phyloP scores from a whole-genome alignment of 108 stramenopile genomes.

The Epithemia pelagica region DNA sequence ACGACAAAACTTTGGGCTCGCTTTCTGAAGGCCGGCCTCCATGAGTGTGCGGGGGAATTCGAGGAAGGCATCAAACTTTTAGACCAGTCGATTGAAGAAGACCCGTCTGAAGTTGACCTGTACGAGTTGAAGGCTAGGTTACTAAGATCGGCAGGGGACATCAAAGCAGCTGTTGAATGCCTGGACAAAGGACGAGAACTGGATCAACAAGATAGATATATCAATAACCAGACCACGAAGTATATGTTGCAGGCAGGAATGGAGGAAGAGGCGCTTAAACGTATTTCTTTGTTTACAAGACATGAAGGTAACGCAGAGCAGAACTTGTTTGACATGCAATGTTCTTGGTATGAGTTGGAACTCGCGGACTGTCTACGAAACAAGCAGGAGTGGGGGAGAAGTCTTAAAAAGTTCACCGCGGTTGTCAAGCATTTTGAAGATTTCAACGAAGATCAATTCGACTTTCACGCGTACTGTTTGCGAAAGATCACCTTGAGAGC shows the following conservation, averaged over 20 bases:
- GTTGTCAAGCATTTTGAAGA: slow-evolving; percentile 95
- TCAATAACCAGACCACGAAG: slow-evolving; percentile 97
- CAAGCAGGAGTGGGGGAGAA: slow-evolving; percentile 59
- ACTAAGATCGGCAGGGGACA: slow-evolving; percentile 80
- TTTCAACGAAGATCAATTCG: slow-evolving; percentile 97
- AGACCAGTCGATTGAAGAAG: slow-evolving; percentile 86
- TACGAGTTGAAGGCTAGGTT: slow-evolving; percentile 82
- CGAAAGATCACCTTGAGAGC: slow-evolving; percentile 94
- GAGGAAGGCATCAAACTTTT: slow-evolving; percentile 58
- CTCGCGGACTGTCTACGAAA: slow-evolving; percentile 60
- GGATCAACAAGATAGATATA: slow-evolving; percentile 95
- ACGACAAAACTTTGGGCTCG: slow-evolving; percentile 79
- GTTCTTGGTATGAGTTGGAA: slow-evolving; percentile 96
- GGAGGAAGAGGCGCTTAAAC: slow-evolving; percentile 67
- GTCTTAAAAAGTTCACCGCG: slow-evolving; percentile 77
- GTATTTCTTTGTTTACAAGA: slow-evolving; percentile 77
- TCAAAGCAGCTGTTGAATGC: slow-evolving; percentile 77
- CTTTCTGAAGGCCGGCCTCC: slow-evolving; percentile 78
- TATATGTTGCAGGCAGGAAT: slow-evolving; percentile 89
- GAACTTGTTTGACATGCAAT: slow-evolving; percentile 96
- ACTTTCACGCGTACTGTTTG: slow-evolving; percentile 97
- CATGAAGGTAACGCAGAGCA: slow-evolving; percentile 93
- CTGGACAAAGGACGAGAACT: slow-evolving; percentile 85
- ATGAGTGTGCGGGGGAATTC: slow-evolving; percentile 76
- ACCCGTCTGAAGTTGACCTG: slow-evolving; percentile 89